These are phyloP conservation scores for Xylaria castorea DNA, from an alignment of 495 filamentous ascomycete genomes.

Conservation along the genomic window DNA sequence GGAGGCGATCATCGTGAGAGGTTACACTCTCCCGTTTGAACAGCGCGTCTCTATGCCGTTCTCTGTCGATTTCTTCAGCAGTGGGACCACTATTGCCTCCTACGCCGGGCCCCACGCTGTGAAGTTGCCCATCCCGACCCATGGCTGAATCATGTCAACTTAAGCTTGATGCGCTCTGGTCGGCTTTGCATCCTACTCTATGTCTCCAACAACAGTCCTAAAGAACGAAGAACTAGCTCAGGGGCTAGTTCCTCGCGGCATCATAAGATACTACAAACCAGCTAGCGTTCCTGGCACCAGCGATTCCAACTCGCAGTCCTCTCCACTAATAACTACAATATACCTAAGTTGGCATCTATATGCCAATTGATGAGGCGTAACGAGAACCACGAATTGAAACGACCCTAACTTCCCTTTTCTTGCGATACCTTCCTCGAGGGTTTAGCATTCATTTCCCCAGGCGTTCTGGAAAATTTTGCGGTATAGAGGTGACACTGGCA, in stretches of 20 bases:
- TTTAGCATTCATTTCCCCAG: slow-evolving; percentile 29
- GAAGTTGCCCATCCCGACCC: slow-evolving; percentile 44
- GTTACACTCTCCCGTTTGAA: slow-evolving; percentile 50
- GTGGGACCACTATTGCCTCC: neutral
- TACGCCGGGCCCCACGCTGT: slow-evolving; percentile 30
- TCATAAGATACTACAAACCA: neutral
- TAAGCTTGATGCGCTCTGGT: slow-evolving; percentile 4
- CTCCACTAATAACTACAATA: slow-evolving; percentile 5
- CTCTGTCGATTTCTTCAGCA: slow-evolving; percentile 16
- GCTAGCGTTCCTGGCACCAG: neutral
- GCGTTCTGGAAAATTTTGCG: slow-evolving; percentile 36
- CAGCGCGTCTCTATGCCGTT: slow-evolving; percentile 14
- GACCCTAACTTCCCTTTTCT: slow-evolving; percentile 24
- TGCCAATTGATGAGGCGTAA: slow-evolving; percentile 24
- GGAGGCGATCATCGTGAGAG: slow-evolving; percentile 65
- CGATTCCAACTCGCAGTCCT: neutral
- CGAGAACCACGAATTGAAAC: slow-evolving; percentile 24
- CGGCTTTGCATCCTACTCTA: neutral
- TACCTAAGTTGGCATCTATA: slow-evolving; percentile 25
- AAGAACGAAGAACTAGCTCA: neutral
- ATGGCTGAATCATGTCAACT: slow-evolving; percentile 32
- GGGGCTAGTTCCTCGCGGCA: neutral
- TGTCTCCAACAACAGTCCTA: neutral
- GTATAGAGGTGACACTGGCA: slow-evolving; percentile 28
- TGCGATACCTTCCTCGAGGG: slow-evolving; percentile 25